A percentile compares a stretch with the other conserved stretches of the same genome.
Conservation (phyloP, 441 rosid species). For the Gossypium armourianum region DNA sequence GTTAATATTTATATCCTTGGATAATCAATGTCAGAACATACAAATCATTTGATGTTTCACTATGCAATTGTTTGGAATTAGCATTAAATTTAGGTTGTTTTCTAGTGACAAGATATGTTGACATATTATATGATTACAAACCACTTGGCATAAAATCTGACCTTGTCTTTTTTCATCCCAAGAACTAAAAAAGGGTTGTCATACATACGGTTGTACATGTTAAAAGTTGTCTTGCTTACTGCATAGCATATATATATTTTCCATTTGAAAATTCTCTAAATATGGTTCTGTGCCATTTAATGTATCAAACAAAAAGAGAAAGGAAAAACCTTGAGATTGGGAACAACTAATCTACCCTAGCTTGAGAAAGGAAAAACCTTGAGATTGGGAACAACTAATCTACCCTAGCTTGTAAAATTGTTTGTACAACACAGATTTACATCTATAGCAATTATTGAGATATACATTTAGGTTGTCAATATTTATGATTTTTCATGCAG, state of each 20-base stretch:
- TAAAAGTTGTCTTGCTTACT: neutral
- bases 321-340: neutral
- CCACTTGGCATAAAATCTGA: neutral
- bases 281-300: neutral
- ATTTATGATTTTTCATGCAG: conserved; percentile 31
- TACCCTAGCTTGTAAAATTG: neutral
- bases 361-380: neutral
- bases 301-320: neutral
- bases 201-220: neutral
- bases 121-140: neutral
- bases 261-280: neutral
- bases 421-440: neutral
- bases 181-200: neutral
- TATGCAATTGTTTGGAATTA: neutral
- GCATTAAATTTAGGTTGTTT: neutral
- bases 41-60: neutral
- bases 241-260: neutral
- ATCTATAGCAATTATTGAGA: conserved; percentile 5
- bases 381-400: neutral
- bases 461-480: conserved; percentile 14
- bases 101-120: neutral
- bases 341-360: neutral
- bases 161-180: neutral
- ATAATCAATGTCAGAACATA: neutral
- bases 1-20: neutral